A percentile compares a stretch with the other conserved stretches of the same genome.
Evolutionary conservation across 2,329 filamentous ascomycete genomes (phyloP).

Genomic region (Penicillium palitans): DNA sequence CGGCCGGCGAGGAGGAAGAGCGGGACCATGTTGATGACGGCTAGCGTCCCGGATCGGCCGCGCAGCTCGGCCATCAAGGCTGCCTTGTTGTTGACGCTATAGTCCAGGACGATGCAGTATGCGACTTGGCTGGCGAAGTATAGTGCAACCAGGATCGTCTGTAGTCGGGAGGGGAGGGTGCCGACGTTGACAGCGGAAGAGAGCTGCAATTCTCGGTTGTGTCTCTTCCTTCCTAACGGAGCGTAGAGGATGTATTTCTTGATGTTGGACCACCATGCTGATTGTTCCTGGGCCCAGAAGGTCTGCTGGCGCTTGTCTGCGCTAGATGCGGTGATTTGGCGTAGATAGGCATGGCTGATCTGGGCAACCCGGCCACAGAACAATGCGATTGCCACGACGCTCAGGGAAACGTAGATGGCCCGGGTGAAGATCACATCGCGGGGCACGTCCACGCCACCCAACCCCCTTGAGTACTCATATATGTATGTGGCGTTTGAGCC

Average conservation of each 20-base stretch:
- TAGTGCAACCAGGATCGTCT: conserved; percentile 65
- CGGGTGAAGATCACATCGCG: conserved; percentile 42
- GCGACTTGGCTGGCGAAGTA: conserved; percentile 74
- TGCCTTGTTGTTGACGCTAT: conserved; percentile 43
- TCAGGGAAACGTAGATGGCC: conserved; percentile 42
- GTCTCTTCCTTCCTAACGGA: conserved; percentile 70
- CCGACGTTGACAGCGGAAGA: conserved; percentile 69
- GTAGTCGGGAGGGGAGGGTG: conserved; percentile 76
- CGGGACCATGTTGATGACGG: conserved; percentile 87
- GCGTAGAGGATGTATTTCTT: conserved; percentile 57
- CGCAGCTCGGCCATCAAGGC: conserved; percentile 77
- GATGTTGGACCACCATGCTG: conserved; percentile 42
- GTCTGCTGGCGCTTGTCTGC: conserved; percentile 42
- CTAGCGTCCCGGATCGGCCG: conserved; percentile 79
- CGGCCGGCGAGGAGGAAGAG: conserved; percentile 84
- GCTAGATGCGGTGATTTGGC: conserved; percentile 44
- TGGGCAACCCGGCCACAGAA: conserved; percentile 45
- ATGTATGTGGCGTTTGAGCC: conserved; percentile 42
- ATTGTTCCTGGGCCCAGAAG: conserved; percentile 49
- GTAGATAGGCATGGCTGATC: conserved; percentile 47
- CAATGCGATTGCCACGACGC: conserved; percentile 38
- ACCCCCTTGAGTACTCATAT: conserved; percentile 42
- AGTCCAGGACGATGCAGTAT: conserved; percentile 61
- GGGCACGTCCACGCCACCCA: conserved; percentile 42
- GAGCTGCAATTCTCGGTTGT: conserved; percentile 72